phyloP scores from a whole-genome alignment of 2,329 filamentous ascomycete species.

The Pseudogymnoascus sp. region DNA sequence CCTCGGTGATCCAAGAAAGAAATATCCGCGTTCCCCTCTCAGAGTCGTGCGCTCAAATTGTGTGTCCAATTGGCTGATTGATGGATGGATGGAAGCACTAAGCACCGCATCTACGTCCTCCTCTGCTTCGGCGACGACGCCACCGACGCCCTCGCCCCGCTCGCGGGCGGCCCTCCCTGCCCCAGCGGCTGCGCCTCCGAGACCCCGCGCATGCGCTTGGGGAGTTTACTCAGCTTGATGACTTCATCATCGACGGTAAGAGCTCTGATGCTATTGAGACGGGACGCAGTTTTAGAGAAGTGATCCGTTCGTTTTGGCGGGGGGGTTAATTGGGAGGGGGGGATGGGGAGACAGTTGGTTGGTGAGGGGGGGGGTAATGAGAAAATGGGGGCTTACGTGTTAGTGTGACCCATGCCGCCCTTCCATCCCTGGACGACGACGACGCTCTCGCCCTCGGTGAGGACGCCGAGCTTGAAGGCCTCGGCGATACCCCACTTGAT shows the following conservation, averaged over 20 bases:
- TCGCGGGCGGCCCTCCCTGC: neutral
- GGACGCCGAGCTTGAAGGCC: constrained; percentile 73
- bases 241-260: neutral
- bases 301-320: neutral
- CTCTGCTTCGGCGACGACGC: neutral
- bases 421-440: constrained; percentile 87
- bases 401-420: constrained; percentile 86
- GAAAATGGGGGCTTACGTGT: constrained; percentile 45
- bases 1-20: neutral
- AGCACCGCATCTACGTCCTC: neutral
- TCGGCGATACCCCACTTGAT: constrained; percentile 94
- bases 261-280: neutral
- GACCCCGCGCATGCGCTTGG: neutral
- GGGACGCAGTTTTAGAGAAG: neutral
- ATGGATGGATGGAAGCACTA: neutral
- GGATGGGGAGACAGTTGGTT: neutral
- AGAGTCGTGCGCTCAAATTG: no score
- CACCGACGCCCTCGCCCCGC: neutral
- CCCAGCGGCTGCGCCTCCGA: neutral
- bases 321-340: neutral
- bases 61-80: neutral
- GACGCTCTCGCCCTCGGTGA: constrained; percentile 65
- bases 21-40: neutral
- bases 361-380: neutral
- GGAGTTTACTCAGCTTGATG: neutral